phyloP scores from a whole-genome alignment of 139 green algal genomes.

The Astrephomene gubernaculifera region DNA sequence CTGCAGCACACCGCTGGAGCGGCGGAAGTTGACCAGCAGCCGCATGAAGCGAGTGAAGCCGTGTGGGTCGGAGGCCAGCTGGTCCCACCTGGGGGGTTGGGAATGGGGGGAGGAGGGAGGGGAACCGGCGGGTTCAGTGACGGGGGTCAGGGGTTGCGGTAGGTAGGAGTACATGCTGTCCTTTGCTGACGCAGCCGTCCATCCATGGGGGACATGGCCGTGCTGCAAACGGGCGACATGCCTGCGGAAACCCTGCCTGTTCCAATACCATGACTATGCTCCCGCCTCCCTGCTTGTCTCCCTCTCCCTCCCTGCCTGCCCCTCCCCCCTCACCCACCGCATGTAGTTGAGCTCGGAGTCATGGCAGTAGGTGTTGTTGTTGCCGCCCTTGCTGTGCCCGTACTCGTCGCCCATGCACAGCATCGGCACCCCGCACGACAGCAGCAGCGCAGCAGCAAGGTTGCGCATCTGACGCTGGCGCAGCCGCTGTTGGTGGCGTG shows the following conservation, averaged over 20 bases:
- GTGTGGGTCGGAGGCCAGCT: conserved; percentile 62
- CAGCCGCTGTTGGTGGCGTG: conserved; percentile 52
- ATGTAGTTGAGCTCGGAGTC: conserved; percentile 87
- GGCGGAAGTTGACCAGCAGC: conserved; percentile 68
- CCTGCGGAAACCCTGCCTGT: no score
- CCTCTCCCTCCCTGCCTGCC: background rate
- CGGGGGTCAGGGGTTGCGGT: no score
- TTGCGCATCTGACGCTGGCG: conserved; percentile 91
- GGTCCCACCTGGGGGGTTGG: conserved; percentile 71
- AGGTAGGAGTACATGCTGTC: no score
- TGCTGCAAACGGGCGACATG: no score
- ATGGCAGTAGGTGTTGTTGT: conserved; percentile 99
- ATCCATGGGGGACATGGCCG: no score
- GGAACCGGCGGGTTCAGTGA: conserved; percentile 17
- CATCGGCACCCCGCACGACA: conserved; percentile 96
- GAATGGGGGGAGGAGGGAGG: background rate
- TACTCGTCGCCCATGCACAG: conserved; percentile 98
- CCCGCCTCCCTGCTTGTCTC: background rate
- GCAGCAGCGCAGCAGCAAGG: conserved; percentile 87
- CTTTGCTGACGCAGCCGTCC: no score
- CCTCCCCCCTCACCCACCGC: background rate
- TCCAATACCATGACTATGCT: background rate
- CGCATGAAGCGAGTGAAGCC: conserved; percentile 85
- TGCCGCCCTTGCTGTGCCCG: conserved; percentile 93
- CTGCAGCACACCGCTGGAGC: conserved; percentile 69